A percentile compares a stretch with the other conserved stretches of the same genome.
These are phyloP conservation scores for Floccularia luteovirens DNA, from an alignment of 768 basidiomycete species.

Conservation along the genomic window DNA sequence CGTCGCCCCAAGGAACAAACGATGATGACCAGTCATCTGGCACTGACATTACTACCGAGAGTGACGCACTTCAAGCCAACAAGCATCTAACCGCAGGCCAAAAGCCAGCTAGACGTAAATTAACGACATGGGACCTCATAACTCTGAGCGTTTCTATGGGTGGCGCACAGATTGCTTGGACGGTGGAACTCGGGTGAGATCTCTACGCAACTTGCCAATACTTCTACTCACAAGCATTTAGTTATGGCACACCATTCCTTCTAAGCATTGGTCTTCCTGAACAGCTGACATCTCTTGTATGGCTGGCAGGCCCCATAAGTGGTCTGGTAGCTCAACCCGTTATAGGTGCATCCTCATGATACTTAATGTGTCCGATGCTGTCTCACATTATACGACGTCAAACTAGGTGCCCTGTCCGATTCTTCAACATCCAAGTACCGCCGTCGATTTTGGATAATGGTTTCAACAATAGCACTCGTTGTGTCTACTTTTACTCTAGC, in stretches of 20 bases:
- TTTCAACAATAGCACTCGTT: conserved; percentile 78
- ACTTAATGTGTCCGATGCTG: conserved; percentile 10
- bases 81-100: too few species aligned
- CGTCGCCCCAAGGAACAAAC: conserved; percentile 30
- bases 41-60: conserved; percentile 10
- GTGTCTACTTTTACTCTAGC: conserved; percentile 75
- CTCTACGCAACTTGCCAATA: neutral
- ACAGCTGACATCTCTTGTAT: conserved; percentile 88
- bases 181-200: conserved; percentile 84
- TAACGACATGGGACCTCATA: conserved; percentile 66
- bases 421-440: conserved; percentile 87
- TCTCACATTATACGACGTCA: conserved; percentile 17
- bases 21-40: conserved; percentile 19
- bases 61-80: conserved; percentile 7
- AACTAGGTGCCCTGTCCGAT: conserved; percentile 88
- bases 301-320: conserved; percentile 93
- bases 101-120: conserved; percentile 20
- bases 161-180: conserved; percentile 94
- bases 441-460: conserved; percentile 86
- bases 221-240: conserved; percentile 21
- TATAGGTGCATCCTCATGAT: conserved; percentile 57
- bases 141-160: conserved; percentile 89
- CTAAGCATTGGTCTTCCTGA: conserved; percentile 67
- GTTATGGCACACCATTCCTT: conserved; percentile 94
- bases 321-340: conserved; percentile 96